Percentiles rank a stretch among this genome's conserved stretches.
Conservation (phyloP, 1,139 yeast species). For the Debaryomyces coudertii region DNA sequence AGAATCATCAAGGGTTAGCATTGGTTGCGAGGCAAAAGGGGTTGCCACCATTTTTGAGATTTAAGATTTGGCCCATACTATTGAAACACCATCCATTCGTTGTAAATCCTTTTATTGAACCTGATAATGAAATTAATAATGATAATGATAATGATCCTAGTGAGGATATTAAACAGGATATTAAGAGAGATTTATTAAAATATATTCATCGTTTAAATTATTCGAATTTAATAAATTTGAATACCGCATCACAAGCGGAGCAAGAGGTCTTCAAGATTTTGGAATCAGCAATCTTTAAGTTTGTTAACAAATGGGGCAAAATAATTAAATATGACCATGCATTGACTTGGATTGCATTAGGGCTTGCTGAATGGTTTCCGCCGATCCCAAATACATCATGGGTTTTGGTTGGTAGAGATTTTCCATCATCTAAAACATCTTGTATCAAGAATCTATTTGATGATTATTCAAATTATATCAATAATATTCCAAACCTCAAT, state of each 20-base stretch:
- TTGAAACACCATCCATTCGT: conserved; percentile 86
- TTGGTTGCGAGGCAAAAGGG: conserved; percentile 82
- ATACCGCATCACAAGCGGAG: conserved; percentile 34
- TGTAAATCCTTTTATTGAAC: conserved; percentile 67
- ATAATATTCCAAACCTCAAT: conserved; percentile 33
- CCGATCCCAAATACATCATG: conserved; percentile 52
- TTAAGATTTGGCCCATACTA: conserved; percentile 82
- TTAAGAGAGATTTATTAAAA: conserved; percentile 55
- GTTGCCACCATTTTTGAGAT: conserved; percentile 79
- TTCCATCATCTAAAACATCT: conserved; percentile 24
- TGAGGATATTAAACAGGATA: conserved; percentile 34
- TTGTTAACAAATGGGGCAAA: conserved; percentile 77
- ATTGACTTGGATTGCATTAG: conserved; percentile 84
- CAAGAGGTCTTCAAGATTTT: conserved; percentile 57
- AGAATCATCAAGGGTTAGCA: conserved; percentile 72
- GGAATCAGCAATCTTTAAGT: conserved; percentile 63
- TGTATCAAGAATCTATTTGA: conserved; percentile 45
- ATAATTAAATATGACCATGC: conserved; percentile 80
- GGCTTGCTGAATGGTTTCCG: conserved; percentile 89
- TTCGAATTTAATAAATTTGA: conserved; percentile 13
- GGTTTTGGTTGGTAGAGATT: conserved; percentile 49
- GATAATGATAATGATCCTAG: conserved; percentile 8
- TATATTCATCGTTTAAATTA: conserved; percentile 50
- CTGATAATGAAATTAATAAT: conserved; percentile 41
- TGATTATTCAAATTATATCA: conserved; percentile 53